A percentile compares a stretch with the other conserved stretches of the same genome.
phyloP scores from a whole-genome alignment of 2,329 filamentous ascomycete species.

The Curvularia eragrostidis region DNA sequence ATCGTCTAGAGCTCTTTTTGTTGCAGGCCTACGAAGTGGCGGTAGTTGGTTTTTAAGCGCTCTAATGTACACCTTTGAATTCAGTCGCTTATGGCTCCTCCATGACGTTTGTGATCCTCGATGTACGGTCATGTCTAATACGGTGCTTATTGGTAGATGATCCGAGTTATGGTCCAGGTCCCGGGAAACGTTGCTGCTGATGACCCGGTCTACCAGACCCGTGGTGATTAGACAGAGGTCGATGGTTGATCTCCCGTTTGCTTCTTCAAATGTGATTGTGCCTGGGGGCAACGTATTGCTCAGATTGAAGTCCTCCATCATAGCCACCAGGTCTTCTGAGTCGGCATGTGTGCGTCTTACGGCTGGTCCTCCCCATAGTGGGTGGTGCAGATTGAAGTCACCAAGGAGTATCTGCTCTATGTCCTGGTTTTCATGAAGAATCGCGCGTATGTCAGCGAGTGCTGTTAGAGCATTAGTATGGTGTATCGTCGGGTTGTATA shows the following conservation, averaged over 20 bases:
- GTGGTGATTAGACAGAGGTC: conserved; percentile 19
- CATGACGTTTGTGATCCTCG: neutral
- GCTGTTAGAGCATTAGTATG: too few species aligned
- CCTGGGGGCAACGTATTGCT: too few species aligned
- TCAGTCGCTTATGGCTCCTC: conserved; percentile 13
- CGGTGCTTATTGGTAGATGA: conserved; percentile 29
- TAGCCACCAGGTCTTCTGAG: too few species aligned
- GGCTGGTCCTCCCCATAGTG: too few species aligned
- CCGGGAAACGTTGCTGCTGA: conserved; percentile 14
- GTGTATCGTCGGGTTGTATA: too few species aligned
- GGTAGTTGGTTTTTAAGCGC: neutral
- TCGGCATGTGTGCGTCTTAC: too few species aligned
- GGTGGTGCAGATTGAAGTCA: too few species aligned
- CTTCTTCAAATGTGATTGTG: neutral
- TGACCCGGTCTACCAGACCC: conserved; percentile 19
- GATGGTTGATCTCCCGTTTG: conserved; percentile 9
- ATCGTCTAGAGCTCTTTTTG: conserved; percentile 15
- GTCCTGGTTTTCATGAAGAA: too few species aligned
- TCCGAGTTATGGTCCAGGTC: conserved; percentile 29
- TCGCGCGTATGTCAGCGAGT: too few species aligned
- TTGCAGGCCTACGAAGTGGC: too few species aligned
- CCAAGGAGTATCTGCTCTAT: too few species aligned
- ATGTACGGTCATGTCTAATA: conserved; percentile 17
- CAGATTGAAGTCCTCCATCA: too few species aligned
- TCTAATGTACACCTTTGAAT: conserved; percentile 9